Evolutionary conservation across 345 rosid species (phyloP).

Genomic region (Melaleuca quinquenervia): DNA sequence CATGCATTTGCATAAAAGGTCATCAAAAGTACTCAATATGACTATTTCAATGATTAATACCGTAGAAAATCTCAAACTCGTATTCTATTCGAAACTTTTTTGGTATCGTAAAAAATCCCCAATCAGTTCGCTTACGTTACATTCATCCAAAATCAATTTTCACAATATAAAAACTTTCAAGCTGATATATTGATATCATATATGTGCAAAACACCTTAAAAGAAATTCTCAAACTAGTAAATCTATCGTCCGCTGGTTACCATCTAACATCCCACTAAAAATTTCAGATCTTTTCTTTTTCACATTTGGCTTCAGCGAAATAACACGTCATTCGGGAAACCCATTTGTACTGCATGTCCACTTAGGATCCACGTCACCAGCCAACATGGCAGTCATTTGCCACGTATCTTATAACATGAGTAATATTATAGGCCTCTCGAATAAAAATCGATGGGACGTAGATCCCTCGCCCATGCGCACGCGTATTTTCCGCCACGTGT

Average conservation of each 20-base stretch:
- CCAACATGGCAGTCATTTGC: background rate
- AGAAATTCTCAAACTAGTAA: background rate
- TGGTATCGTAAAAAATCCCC: background rate
- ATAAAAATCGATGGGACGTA: too few relatives aligned
- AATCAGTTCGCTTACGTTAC: accelerated
- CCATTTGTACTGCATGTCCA: background rate
- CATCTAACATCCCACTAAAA: accelerated
- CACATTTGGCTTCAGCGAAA: background rate
- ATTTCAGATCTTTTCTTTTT: background rate
- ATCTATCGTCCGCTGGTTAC: background rate
- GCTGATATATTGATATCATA: accelerated
- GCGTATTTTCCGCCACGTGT: too few relatives aligned
- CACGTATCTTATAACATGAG: background rate
- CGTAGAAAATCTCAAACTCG: too few relatives aligned
- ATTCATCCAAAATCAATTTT: background rate
- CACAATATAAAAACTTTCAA: accelerated
- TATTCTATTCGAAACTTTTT: background rate
- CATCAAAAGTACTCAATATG: background rate
- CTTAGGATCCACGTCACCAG: accelerated
- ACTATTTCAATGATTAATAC: too few relatives aligned
- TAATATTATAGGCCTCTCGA: too few relatives aligned
- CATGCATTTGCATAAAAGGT: background rate
- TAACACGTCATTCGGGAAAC: background rate
- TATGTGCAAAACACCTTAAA: background rate
- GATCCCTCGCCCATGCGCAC: too few relatives aligned